Base-by-base conservation (phyloP, 441 rosid genomes). In the Populus hybrid region DNA sequence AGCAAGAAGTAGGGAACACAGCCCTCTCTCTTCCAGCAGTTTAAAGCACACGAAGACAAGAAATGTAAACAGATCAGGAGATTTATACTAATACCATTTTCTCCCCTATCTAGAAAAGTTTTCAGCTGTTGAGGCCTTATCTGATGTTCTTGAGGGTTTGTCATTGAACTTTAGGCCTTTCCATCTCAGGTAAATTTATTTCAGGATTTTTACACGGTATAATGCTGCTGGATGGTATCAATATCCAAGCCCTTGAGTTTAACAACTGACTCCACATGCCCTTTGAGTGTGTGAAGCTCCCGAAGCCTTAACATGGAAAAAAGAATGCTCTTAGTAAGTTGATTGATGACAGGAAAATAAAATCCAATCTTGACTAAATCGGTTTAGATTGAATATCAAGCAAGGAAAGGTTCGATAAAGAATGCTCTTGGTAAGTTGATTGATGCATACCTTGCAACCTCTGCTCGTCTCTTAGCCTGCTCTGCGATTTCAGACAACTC, bases 171-270 rank as follows among this genome's bases (percentile, higher is more conserved):
- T 64, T 67, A 23, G 45, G 71, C 33, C 66, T 74, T 64, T 16
- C 11, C 40, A 12, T 64, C 63, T 73, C 70, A 0, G 12, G 65
- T 20, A 50, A 21, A 14, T 29, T 26, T 45, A 45, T 69, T 69
- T 70, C 45, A 8, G 21, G 35, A 14, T 64, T 63, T 63, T 88
- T 77, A 96, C 81, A 95, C 93, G 0, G 98, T 96, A 79, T 96
- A 96, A 81, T 96, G 98, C 82, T 95, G 97, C 87, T 95, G 91
- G 71, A 93, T 93, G 3, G 97, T 91, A 68, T 95, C 98, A 35
- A 94, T 95, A 81, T 95, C 98, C 77, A 95, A 82, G n/a, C 99
- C 99, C 81, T 94, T 93, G 3, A 95, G 92, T 87, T 95, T 93
- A 84, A 91, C 99, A 80, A 96, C 99, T 0, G 99, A 96, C 77